Conservation (phyloP, 2,329 filamentous ascomycete species). For the Apiospora pterosperma region DNA sequence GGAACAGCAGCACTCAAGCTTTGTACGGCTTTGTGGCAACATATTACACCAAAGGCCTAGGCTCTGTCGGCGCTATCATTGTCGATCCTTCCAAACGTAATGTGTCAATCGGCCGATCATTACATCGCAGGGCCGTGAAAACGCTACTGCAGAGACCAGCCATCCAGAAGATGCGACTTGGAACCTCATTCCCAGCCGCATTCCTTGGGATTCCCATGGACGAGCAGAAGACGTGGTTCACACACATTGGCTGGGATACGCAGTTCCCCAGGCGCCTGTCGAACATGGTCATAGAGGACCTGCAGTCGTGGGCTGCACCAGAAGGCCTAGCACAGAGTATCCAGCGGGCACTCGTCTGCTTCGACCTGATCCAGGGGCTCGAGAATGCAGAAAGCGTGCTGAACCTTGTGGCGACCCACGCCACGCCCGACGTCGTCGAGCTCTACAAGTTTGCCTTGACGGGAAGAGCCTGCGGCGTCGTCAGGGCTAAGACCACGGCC, state of each 20-base stretch:
- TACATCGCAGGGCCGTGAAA: conserved; percentile 81
- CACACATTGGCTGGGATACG: conserved; percentile 84
- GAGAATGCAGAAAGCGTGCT: conserved; percentile 73
- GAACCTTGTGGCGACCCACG: conserved; percentile 69
- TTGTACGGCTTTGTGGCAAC: conserved; percentile 91
- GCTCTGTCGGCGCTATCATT: conserved; percentile 80
- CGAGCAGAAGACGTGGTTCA: conserved; percentile 73
- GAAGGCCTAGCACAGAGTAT: conserved; percentile 74
- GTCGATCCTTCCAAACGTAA: conserved; percentile 85
- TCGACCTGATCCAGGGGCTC: conserved; percentile 78
- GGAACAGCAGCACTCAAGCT: conserved; percentile 88
- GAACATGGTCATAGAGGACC: conserved; percentile 70
- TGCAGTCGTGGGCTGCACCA: conserved; percentile 71
- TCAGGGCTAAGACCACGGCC: conserved; percentile 70
- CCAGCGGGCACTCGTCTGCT: conserved; percentile 69
- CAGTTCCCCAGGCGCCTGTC: conserved; percentile 53
- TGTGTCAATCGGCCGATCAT: conserved; percentile 83
- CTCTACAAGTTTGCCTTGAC: conserved; percentile 74
- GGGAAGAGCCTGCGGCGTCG: conserved; percentile 74
- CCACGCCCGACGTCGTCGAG: conserved; percentile 74
- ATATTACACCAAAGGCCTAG: conserved; percentile 70
- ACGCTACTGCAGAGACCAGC: conserved; percentile 66
- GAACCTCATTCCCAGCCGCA: conserved; percentile 76
- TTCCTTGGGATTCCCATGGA: conserved; percentile 76
- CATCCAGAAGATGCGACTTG: conserved; percentile 78